phyloP scores from a whole-genome alignment of 805 yeast genomes.

The Ogataea degrootiae region DNA sequence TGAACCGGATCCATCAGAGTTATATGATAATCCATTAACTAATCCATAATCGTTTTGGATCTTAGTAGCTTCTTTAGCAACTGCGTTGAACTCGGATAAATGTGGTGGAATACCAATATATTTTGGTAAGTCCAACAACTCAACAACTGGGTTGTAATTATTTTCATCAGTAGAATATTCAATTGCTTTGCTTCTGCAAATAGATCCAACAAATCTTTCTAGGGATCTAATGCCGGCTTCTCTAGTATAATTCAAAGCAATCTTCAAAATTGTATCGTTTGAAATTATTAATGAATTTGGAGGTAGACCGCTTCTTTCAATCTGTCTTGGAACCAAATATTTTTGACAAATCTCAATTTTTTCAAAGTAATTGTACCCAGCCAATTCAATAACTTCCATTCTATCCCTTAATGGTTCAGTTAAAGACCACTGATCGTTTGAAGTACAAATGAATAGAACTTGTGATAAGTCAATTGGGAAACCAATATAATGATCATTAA shows the following conservation, averaged over 20 bases:
- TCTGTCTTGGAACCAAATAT: constrained; percentile 73
- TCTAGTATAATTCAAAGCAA: constrained; percentile 68
- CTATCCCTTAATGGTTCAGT: constrained; percentile 78
- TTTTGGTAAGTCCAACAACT: constrained; percentile 52
- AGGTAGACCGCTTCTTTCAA: constrained; percentile 59
- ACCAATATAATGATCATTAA: constrained; percentile 79
- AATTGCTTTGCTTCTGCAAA: constrained; percentile 80
- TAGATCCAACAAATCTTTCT: constrained; percentile 68
- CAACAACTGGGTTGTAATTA: constrained; percentile 31
- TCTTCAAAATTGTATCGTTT: constrained; percentile 50
- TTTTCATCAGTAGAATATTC: constrained; percentile 44
- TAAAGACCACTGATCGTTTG: constrained; percentile 67
- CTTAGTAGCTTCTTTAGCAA: constrained; percentile 39
- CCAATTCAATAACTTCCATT: constrained; percentile 73
- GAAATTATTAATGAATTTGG: constrained; percentile 39
- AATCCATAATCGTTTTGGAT: constrained; percentile 59
- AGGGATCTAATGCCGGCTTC: constrained; percentile 84
- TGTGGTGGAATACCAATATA: constrained; percentile 58
- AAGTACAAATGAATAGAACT: constrained; percentile 79
- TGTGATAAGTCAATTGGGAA: constrained; percentile 83
- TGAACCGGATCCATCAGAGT: constrained; percentile 82
- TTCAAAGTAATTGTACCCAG: constrained; percentile 77
- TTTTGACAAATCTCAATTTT: constrained; percentile 66
- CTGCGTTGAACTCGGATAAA: constrained; percentile 30
- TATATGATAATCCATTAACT: constrained; percentile 85